A percentile compares a stretch with the other conserved stretches of the same genome.
Conservation (phyloP, 164 flowering plant species). For the Platanus orientalis region DNA sequence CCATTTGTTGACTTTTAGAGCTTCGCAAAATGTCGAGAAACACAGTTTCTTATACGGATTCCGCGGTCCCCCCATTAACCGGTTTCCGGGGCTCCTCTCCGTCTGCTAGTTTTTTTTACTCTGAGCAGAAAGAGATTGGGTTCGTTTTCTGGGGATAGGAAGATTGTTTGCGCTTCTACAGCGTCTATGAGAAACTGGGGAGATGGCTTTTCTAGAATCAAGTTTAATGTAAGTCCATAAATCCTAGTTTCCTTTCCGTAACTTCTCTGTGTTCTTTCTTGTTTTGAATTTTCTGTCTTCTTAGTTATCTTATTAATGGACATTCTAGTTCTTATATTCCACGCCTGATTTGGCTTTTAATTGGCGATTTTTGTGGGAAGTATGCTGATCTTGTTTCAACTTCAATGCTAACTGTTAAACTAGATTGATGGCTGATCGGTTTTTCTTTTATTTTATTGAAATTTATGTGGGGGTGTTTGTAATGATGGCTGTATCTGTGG, state of each 20-base stretch:
- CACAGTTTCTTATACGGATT: conserved; percentile 12
- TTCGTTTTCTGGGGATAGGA: conserved; percentile 24
- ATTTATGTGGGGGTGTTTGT: too few species aligned
- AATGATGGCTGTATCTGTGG: too few species aligned
- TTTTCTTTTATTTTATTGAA: not conserved
- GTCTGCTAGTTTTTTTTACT: conserved; percentile 8
- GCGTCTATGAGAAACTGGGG: conserved; percentile 42
- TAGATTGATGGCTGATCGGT: too few species aligned
- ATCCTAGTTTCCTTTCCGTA: too few species aligned
- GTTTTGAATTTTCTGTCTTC: too few species aligned
- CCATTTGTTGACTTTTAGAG: not conserved
- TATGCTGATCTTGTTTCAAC: too few species aligned
- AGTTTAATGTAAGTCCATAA: conserved; percentile 17
- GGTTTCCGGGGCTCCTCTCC: conserved; percentile 13
- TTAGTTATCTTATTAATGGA: too few species aligned
- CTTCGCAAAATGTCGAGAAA: conserved; percentile 8
- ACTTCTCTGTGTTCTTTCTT: too few species aligned
- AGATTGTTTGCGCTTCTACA: conserved; percentile 48
- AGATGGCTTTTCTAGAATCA: conserved; percentile 16
- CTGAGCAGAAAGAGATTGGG: conserved; percentile 9
- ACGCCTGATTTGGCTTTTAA: too few species aligned
- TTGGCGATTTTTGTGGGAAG: too few species aligned
- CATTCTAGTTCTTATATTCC: too few species aligned
- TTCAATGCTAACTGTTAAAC: too few species aligned
- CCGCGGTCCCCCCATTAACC: conserved; percentile 14